Base-by-base conservation (phyloP, 2,329 filamentous ascomycete genomes). In the Exophiala xenobiotica region DNA sequence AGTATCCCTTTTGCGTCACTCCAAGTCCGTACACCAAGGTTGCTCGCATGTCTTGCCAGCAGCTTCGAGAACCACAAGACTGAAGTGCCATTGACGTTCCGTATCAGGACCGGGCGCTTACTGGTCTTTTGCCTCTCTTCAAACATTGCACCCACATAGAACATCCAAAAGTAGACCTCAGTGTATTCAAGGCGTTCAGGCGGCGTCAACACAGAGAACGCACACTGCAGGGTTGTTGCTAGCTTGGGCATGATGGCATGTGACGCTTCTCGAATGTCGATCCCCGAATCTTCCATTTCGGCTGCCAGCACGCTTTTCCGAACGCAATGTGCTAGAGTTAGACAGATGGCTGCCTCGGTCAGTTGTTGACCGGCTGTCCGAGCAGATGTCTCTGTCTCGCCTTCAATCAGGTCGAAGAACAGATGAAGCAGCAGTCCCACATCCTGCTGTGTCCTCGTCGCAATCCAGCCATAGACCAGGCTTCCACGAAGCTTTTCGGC, bases 141-240 rank as follows among this genome's bases (percentile, higher is more conserved):
- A 22, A 35, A 19, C 19, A 42, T 19, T 9, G 49, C 49, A n/a
- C 49, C 49, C 8, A 43, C 43, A 16, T 42, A 52, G 19, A 46
- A 29, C 22, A 42, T 52, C 49, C 49, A 52, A 9, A 52, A 33
- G 27, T 46, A 46, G 11, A 38, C 42, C n/a, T 52, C 42, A 9
- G 20, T 33, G 33, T 52, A 52, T 4, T 52, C 8, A 5, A 37
- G 6, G 4, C 12, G n/a, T n/a, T 52, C 49, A 3, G 8, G 24
- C 7, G 43, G 37, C 9, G 26, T 52, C 26, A 52, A n/a, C 27
- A 46, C 18, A 35, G 42, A 26, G 18, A 46, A 31, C 24, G 49
- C 49, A 4, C 12, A 19, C 16, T 22, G 18, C 33, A 52, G 38
- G 35, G 40, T 23, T 12, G 19, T 23, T 35, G 19, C 19, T 27